These are phyloP conservation scores for Nicotiana knightiana DNA, from an alignment of 257 asterid genomes.

Conservation along the genomic window DNA sequence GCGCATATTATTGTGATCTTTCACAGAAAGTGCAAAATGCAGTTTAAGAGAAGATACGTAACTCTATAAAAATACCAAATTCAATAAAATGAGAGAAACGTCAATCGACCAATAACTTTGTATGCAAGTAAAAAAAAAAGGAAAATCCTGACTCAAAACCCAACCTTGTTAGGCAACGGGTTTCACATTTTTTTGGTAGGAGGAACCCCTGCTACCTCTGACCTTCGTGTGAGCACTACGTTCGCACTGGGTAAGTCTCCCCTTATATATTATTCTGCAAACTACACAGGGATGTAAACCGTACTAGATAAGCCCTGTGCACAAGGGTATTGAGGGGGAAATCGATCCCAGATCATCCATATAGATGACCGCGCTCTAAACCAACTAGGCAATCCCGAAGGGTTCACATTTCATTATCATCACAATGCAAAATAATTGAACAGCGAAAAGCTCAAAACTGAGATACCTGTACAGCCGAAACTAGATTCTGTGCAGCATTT, in stretches of 20 bases:
- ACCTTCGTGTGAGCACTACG: too few species aligned
- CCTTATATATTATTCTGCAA: too few species aligned
- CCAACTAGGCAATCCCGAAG: too few species aligned
- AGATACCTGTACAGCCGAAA: not conserved
- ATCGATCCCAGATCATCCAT: too few species aligned
- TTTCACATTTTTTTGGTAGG: not conserved
- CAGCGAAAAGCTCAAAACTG: not conserved
- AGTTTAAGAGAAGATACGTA: not conserved
- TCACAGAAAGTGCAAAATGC: not conserved
- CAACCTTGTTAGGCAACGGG: not conserved
- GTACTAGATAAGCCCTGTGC: too few species aligned
- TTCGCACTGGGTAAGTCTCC: too few species aligned
- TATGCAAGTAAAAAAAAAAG: conserved; percentile 5
- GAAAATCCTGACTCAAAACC: not conserved
- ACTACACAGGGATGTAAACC: too few species aligned
- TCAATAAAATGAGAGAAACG: conserved; percentile 9
- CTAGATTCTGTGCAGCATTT: conserved; percentile 8
- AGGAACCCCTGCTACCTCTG: too few species aligned
- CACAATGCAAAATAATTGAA: not conserved
- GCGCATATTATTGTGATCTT: not conserved
- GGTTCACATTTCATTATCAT: not conserved
- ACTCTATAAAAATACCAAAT: too few species aligned
- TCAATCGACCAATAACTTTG: conserved; percentile 20
- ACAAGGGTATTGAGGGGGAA: too few species aligned
- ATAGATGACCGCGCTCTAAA: too few species aligned